A percentile compares a stretch with the other conserved stretches of the same genome.
phyloP scores from a whole-genome alignment of 257 asterid genomes.

The Nicotiana attenuata region DNA sequence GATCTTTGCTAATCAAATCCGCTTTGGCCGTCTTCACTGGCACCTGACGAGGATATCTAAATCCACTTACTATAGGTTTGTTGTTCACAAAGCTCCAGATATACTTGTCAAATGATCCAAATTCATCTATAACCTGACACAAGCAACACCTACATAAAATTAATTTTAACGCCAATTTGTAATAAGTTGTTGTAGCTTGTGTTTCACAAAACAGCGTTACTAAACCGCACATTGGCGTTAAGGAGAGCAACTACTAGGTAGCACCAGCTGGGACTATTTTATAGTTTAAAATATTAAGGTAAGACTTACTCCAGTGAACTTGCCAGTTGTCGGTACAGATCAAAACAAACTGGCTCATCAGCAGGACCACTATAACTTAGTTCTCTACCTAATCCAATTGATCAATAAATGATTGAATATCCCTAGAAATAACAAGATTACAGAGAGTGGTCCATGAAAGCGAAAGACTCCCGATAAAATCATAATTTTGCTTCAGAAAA shows the following conservation, averaged over 20 bases:
- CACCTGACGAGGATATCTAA: conserved; percentile 85
- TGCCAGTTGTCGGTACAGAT: neutral
- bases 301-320: neutral
- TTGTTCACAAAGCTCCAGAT: conserved; percentile 86
- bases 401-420: conserved; percentile 5
- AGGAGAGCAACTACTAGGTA: neutral
- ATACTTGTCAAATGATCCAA: conserved; percentile 83
- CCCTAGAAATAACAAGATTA: neutral
- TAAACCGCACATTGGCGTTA: neutral
- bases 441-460: conserved; percentile 9
- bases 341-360: conserved; percentile 3
- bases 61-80: conserved; percentile 68
- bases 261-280: neutral
- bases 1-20: conserved; percentile 88
- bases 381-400: conserved; percentile 23
- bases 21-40: conserved; percentile 92
- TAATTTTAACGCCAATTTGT: conserved; percentile 23
- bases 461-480: neutral
- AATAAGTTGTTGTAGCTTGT: neutral
- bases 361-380: conserved; percentile 18
- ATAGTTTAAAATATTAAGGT: neutral
- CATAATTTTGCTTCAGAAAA: neutral
- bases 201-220: neutral
- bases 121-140: conserved; percentile 68
- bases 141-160: conserved; percentile 14